These are phyloP conservation scores for Cyclocybe cylindracea DNA, from an alignment of 768 basidiomycete genomes.

Conservation along the genomic window DNA sequence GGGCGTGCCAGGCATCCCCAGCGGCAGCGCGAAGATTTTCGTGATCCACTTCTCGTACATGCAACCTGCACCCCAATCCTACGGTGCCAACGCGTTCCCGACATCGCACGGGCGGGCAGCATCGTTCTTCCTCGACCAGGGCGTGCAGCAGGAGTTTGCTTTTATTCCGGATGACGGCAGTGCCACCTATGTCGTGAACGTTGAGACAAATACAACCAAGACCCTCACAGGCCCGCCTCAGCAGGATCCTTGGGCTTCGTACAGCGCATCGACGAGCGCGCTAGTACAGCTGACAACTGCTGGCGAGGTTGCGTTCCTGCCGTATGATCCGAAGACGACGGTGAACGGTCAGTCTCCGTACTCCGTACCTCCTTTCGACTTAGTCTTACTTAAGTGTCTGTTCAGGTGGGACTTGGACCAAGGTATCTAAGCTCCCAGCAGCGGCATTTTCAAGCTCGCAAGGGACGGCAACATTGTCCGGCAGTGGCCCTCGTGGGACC, in stretches of 20 bases:
- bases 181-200: slow-evolving; percentile 61
- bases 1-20: slow-evolving; percentile 62
- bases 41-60: slow-evolving; percentile 87
- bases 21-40: slow-evolving; percentile 76
- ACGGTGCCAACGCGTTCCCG: slow-evolving; percentile 59
- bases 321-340: slow-evolving; percentile 22
- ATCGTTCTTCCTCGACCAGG: slow-evolving; percentile 63
- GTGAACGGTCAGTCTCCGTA: slow-evolving; percentile 16
- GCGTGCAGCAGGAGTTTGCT: slow-evolving; percentile 70
- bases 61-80: slow-evolving; percentile 71
- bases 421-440: slow-evolving; percentile 17
- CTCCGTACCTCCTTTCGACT: background rate
- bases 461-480: too few species aligned
- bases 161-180: slow-evolving; percentile 63
- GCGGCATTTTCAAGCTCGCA: background rate
- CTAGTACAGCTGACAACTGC: slow-evolving; percentile 24
- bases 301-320: slow-evolving; percentile 22
- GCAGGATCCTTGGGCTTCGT: slow-evolving; percentile 20
- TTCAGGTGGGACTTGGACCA: slow-evolving; percentile 18
- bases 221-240: slow-evolving; percentile 23
- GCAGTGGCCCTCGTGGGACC: too few species aligned
- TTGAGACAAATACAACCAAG: slow-evolving; percentile 40
- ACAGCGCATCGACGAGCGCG: slow-evolving; percentile 23
- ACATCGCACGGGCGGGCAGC: slow-evolving; percentile 66
- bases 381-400: background rate